These are phyloP conservation scores for Fusarium sp. DNA, from an alignment of 2,329 filamentous ascomycete genomes.

Conservation along the genomic window DNA sequence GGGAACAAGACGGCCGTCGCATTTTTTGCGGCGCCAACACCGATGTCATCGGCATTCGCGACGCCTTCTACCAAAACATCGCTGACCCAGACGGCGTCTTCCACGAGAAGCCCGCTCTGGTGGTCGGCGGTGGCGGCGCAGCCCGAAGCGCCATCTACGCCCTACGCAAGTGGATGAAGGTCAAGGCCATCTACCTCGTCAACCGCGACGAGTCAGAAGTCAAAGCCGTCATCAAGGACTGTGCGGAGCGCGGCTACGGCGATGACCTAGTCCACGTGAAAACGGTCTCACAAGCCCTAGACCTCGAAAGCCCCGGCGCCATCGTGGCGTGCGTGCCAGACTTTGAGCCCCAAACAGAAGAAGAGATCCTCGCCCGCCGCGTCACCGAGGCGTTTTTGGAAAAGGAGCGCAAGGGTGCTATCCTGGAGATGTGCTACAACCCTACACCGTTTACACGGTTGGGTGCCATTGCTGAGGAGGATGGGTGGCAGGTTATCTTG, in stretches of 20 bases:
- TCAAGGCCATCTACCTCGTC: constrained; percentile 78
- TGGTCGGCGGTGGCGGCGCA: constrained; percentile 83
- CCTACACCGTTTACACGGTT: constrained; percentile 77
- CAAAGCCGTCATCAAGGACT: constrained; percentile 74
- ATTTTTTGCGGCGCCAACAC: constrained; percentile 82
- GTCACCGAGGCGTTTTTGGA: constrained; percentile 63
- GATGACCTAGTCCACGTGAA: constrained; percentile 70
- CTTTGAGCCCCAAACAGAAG: constrained; percentile 73
- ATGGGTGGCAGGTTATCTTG: constrained; percentile 79
- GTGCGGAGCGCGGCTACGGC: constrained; percentile 68
- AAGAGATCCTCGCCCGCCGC: constrained; percentile 70
- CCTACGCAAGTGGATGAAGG: constrained; percentile 75
- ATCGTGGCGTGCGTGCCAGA: constrained; percentile 83
- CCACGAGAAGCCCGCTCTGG: constrained; percentile 73
- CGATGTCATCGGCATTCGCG: constrained; percentile 81
- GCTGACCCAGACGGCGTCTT: constrained; percentile 59
- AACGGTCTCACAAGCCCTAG: constrained; percentile 69
- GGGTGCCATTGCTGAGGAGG: constrained; percentile 67
- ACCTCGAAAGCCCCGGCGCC: constrained; percentile 70
- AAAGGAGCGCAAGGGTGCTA: constrained; percentile 70
- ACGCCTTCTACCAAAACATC: constrained; percentile 74
- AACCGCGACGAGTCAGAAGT: constrained; percentile 79
- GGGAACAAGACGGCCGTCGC: constrained; percentile 60
- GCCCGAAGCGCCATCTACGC: constrained; percentile 84
- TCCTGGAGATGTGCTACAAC: constrained; percentile 89